Conservation (phyloP, 2,329 filamentous ascomycete species). For the Microdochium paspali region DNA sequence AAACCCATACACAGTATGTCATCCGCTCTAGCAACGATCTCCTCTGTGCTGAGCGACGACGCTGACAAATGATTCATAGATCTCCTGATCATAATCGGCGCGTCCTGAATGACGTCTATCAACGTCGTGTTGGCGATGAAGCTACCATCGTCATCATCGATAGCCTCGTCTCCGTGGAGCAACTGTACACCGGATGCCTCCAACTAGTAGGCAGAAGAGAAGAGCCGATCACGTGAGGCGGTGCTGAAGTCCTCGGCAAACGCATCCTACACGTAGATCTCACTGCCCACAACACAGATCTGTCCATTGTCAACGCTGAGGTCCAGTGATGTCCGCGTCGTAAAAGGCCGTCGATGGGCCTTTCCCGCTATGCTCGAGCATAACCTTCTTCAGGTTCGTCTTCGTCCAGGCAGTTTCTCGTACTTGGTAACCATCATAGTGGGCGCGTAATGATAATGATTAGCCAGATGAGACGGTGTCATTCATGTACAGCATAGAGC, state of each 20-base stretch:
- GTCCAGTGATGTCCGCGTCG: slow-evolving; percentile 28
- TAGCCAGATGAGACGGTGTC: no score
- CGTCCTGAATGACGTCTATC: slow-evolving; percentile 1
- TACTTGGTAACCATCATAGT: no score
- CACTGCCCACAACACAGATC: slow-evolving; percentile 6
- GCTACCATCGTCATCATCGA: slow-evolving; percentile 4
- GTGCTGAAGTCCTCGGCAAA: slow-evolving; percentile 12
- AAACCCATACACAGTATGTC: slow-evolving; percentile 38
- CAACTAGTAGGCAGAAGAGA: neutral
- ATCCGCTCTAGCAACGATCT: slow-evolving; percentile 2
- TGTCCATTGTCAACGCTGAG: slow-evolving; percentile 7
- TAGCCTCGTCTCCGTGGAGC: slow-evolving; percentile 1
- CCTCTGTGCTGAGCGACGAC: slow-evolving; percentile 3
- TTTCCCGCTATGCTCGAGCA: slow-evolving; percentile 46
- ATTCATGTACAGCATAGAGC: no score
- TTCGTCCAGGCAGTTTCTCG: slow-evolving; percentile 31
- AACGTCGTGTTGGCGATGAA: slow-evolving; percentile 5
- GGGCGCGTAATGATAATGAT: no score
- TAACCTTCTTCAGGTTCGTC: slow-evolving; percentile 44
- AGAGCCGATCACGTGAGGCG: slow-evolving; percentile 6
- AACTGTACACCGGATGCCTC: neutral
- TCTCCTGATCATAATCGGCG: slow-evolving; percentile 4
- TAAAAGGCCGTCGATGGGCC: slow-evolving; percentile 45
- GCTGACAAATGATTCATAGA: slow-evolving; percentile 4
- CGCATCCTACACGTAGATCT: slow-evolving; percentile 9